Percentiles rank a stretch among this genome's conserved stretches.
Conservation (phyloP, 768 basidiomycete species). For the Coprinopsis strossmayeri region DNA sequence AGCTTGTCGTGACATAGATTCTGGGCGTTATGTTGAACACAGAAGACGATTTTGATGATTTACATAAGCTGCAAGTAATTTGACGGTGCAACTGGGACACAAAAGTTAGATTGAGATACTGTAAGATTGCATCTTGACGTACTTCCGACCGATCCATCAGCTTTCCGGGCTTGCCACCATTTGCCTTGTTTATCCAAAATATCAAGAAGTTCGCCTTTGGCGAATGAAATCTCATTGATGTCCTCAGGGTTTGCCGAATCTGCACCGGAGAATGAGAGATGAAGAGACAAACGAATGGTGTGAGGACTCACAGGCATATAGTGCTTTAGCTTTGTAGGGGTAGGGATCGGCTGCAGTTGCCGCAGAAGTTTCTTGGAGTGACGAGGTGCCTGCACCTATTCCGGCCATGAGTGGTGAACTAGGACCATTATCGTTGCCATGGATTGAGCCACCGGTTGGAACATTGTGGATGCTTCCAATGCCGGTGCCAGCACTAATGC, state of each 20-base stretch:
- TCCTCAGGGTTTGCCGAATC: slow-evolving; percentile 94
- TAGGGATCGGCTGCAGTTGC: slow-evolving; percentile 34
- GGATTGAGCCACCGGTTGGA: slow-evolving; percentile 34
- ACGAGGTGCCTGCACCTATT: slow-evolving; percentile 41
- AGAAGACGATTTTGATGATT: slow-evolving; percentile 15
- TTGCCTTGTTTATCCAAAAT: slow-evolving; percentile 90
- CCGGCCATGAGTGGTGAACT: slow-evolving; percentile 67
- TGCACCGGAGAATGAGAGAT: slow-evolving; percentile 14
- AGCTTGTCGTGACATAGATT: slow-evolving; percentile 1
- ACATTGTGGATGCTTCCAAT: slow-evolving; percentile 52
- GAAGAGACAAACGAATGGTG: slow-evolving; percentile 15
- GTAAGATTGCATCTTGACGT: slow-evolving; percentile 28
- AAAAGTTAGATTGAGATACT: slow-evolving; percentile 11
- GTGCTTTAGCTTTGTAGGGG: slow-evolving; percentile 76
- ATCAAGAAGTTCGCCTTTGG: slow-evolving; percentile 88
- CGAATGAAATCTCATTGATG: slow-evolving; percentile 92
- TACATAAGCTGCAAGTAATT: slow-evolving; percentile 81
- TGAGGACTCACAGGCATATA: slow-evolving; percentile 71
- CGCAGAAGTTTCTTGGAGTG: slow-evolving; percentile 16
- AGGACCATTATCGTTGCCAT: slow-evolving; percentile 43
- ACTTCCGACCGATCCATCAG: slow-evolving; percentile 76
- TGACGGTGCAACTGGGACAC: slow-evolving; percentile 64
- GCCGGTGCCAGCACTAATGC: slow-evolving; percentile 30
- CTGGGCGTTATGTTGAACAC: background rate
- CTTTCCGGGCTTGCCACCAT: slow-evolving; percentile 87